Evolutionary conservation across 164 flowering plant genomes (phyloP).

Genomic region (Warburgia ugandensis): DNA sequence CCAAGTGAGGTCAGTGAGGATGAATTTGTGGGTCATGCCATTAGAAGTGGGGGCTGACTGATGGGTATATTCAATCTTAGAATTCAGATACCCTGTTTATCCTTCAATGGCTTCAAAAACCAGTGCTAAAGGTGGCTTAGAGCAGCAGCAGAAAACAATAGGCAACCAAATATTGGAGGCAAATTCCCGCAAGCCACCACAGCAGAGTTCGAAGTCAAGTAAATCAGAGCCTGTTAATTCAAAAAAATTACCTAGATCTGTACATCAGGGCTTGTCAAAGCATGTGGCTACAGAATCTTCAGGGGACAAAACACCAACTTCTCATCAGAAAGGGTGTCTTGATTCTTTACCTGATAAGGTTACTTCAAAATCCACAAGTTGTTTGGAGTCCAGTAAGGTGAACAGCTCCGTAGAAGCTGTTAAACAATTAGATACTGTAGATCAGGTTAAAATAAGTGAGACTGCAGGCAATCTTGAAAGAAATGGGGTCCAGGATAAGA

Average conservation of each 20-base stretch:
- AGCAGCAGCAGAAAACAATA: conserved; percentile 22
- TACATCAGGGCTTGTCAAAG: conserved; percentile 17
- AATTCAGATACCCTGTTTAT: conserved; percentile 2
- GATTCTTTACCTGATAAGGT: conserved; percentile 29
- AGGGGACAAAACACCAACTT: conserved; percentile 13
- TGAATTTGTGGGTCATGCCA: conserved; percentile 1
- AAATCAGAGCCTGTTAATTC: conserved; percentile 29
- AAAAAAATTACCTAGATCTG: conserved; percentile 15
- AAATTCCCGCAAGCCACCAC: conserved; percentile 22
- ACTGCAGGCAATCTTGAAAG: conserved; percentile 16
- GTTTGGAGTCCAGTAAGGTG: neutral
- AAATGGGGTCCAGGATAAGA: conserved; percentile 29
- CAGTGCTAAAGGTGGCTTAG: conserved; percentile 29
- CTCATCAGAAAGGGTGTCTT: conserved; percentile 19
- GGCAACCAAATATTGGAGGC: conserved; percentile 28
- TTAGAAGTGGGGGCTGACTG: conserved; percentile 16
- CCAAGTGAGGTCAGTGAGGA: conserved; percentile 6
- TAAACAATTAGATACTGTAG: conserved; percentile 15
- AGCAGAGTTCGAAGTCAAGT: conserved; percentile 26
- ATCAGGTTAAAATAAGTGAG: conserved; percentile 6
- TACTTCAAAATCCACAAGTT: conserved; percentile 18
- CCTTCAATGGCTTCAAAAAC: conserved; percentile 52
- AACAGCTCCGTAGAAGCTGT: conserved; percentile 16
- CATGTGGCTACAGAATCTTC: conserved; percentile 14
- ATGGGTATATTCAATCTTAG: no score